Base-by-base conservation (phyloP, 1,284 basidiomycete species). In the Cerioporus squamosus region DNA sequence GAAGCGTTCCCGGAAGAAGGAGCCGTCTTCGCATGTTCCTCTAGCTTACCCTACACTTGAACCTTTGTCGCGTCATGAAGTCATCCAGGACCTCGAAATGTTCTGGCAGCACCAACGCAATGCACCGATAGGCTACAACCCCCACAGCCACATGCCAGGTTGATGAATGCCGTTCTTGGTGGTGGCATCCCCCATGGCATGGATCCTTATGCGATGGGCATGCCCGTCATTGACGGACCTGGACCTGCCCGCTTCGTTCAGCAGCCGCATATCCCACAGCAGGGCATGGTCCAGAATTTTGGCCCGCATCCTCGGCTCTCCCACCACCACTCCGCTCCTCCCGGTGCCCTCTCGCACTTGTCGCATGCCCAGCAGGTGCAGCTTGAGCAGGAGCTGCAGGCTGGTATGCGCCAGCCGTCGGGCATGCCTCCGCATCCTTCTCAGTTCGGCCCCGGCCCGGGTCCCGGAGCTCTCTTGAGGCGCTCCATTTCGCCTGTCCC, bases 11-110 rank as follows among this genome's bases (percentile, higher is more conserved):
- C 57, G 50, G 17, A 63, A 59, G 49, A 67, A 65, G 50, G 64
- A 60, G 17, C 59, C 57, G 18, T 44, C 53, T 9, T 53, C 58
- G 17, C 36, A 62, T 3, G 51, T 51, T 2, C 63, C 60, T 65
- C 73, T 79, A 17, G 74, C 79, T 17, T 87, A 86, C 59, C 86
- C 86, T 1, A 80, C 84, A 58, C 77, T 88, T 20, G 69, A 78
- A 2, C 75, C 81, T 0, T 74, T 88, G 2, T 73, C 83, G 1
- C 67, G 77, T 0, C 67, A 68, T n/a, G 87, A 88, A 51, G 77
- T 87, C 22, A 69, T 76, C 12, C 70, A 71, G 33, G 87, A 89
- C 65, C 70, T 88, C 9, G 84, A 89, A 1, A 81, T 78, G 62
- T 74, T 88, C 26, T 77, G 77, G 62, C 77, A 79, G 56, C 74